Evolutionary conservation across 169 alveolate genomes (phyloP).

Genomic region (Plasmodium knowlesi): DNA sequence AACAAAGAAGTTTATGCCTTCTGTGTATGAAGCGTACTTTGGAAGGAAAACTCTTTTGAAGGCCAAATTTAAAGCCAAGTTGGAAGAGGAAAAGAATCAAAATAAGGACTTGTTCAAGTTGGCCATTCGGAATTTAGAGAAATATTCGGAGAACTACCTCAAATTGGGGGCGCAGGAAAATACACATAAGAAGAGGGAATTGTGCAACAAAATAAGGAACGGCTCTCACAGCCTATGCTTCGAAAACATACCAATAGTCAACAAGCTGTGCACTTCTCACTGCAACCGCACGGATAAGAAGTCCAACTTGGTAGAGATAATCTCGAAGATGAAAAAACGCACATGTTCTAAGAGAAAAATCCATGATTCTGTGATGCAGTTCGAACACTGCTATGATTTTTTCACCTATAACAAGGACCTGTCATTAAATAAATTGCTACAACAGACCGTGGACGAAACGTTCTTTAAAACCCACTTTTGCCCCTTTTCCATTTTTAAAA

Average conservation of each 20-base stretch:
- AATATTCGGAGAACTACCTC: constrained; percentile 31
- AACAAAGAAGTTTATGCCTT: constrained; percentile 36
- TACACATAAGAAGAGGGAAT: not conserved
- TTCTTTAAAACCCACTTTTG: constrained; percentile 30
- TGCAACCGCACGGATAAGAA: not conserved
- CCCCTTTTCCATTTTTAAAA: constrained; percentile 55
- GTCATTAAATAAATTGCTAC: constrained; percentile 16
- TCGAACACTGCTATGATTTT: constrained; percentile 25
- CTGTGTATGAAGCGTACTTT: constrained; percentile 56
- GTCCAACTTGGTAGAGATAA: constrained; percentile 7
- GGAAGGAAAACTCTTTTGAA: not conserved
- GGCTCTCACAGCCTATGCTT: constrained; percentile 11
- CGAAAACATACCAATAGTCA: constrained; percentile 13
- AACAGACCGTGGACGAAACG: constrained; percentile 7
- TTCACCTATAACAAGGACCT: constrained; percentile 42
- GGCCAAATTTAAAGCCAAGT: constrained; percentile 4
- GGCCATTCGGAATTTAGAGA: constrained; percentile 29
- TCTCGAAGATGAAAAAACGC: not conserved
- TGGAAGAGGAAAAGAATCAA: constrained; percentile 30
- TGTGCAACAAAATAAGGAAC: not conserved
- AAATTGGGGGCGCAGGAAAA: not conserved
- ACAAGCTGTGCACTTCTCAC: not conserved
- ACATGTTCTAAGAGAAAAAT: not conserved
- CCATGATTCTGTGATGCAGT: not conserved
- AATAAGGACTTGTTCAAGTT: constrained; percentile 23